Base-by-base conservation (phyloP, 2,329 filamentous ascomycete species). In the Colletotrichum horii region DNA sequence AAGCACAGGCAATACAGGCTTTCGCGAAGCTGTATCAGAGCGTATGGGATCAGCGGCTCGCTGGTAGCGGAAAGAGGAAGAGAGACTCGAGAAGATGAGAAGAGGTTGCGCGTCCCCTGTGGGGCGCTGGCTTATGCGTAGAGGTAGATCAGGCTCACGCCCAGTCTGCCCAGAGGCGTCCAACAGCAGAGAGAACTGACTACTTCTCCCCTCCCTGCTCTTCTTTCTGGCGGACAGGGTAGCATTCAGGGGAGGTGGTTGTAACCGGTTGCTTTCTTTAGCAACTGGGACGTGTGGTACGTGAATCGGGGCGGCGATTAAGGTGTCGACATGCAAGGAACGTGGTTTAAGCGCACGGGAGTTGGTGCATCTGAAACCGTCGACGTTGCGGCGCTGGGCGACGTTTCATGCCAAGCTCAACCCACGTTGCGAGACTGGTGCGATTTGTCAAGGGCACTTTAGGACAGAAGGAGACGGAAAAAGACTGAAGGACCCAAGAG, bases 71-170 rank as follows among this genome's bases (percentile, higher is more conserved):
- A 67, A 75, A 68, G 28, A 68, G 58, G 73, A 64, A 73, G 56
- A 58, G 74, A 75, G 56, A 60, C 64, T 75, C 43, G 58, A 65
- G 43, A 67, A 26, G 26, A 70, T 65, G 43, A 64, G 34, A 61
- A 73, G 64, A 66, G 74, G 74, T 76, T 76, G 74, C 74, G 74
- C 74, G 74, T 76, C 74, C 74, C 74, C 64, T 76, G 74, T 74
- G 74, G 74, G 64, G 74, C 74, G 26, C 70, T 76, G 74, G 74
- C 69, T 76, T 65, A 76, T 76, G 74, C 74, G 65, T 9, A 34
- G 28, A 30, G 58, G 58, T 62, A 76, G 58, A 69, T 76, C 74
- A 71, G 70, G 61, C 74, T 43, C 36, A 52, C 43, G 69, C 65
- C 34, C 56, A 72, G 62, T 22, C 43, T 22, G 56, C 43, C 43